These are phyloP conservation scores for Fistulifera solaris DNA, from an alignment of 108 stramenopile genomes.

Conservation along the genomic window DNA sequence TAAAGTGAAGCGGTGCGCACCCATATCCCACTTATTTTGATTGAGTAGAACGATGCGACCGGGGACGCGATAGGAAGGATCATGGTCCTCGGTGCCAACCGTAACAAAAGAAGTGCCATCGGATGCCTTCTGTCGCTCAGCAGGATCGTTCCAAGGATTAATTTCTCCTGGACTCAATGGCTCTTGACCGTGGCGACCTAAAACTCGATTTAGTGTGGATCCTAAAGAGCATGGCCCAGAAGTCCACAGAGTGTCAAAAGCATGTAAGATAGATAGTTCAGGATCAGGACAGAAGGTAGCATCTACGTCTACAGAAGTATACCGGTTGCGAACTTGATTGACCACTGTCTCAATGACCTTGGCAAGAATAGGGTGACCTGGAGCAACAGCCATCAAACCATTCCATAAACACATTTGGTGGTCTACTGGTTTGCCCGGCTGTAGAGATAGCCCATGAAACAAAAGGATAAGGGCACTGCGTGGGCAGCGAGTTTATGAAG, in stretches of 20 bases:
- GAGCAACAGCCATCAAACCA: conserved; percentile 77
- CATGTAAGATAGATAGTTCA: conserved; percentile 59
- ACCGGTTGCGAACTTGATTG: conserved; percentile 77
- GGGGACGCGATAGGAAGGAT: conserved; percentile 35
- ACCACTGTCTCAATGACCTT: conserved; percentile 74
- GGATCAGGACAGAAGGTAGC: conserved; percentile 60
- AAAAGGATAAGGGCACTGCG: conserved; percentile 53
- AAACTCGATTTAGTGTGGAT: conserved; percentile 53
- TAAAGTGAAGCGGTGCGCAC: conserved; percentile 80
- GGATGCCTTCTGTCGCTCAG: conserved; percentile 14
- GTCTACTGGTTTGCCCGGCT: conserved; percentile 45
- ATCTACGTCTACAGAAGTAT: conserved; percentile 68
- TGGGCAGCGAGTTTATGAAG: conserved; percentile 70
- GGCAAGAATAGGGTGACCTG: conserved; percentile 75
- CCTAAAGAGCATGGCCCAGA: conserved; percentile 79
- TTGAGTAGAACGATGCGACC: conserved; percentile 64
- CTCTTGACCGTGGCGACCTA: conserved; percentile 64
- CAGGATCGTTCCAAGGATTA: conserved; percentile 30
- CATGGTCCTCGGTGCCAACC: conserved; percentile 7
- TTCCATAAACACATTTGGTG: conserved; percentile 81
- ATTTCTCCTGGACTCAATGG: conserved; percentile 64
- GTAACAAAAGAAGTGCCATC: conserved; percentile 24
- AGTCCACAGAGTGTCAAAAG: conserved; percentile 67
- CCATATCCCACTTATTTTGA: conserved; percentile 86
- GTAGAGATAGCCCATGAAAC: conserved; percentile 74